Base-by-base conservation (phyloP, 768 basidiomycete genomes). In the Galerina sulciceps region DNA sequence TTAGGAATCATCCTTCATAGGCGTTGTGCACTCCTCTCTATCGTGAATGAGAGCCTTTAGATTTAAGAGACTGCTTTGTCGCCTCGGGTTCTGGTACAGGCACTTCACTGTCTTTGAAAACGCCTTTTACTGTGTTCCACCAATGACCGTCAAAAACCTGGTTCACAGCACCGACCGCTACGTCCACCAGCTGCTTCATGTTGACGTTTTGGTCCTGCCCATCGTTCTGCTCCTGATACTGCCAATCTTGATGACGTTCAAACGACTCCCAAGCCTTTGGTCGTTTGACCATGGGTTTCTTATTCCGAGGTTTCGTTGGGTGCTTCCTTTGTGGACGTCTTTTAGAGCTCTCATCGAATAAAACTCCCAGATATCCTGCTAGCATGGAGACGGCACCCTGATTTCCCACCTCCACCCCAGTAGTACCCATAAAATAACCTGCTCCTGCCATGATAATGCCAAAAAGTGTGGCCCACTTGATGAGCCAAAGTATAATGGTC, bases 401-500 rank as follows among this genome's bases (percentile, higher is more conserved):
- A 22, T 71, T 73, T 11, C 70, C 72, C 11, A 77, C 67, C 40
- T 71, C 76, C 55, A 62, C 52, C 26, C 69, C 68, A 18, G 67
- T 69, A 48, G 70, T 67, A 10, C 76, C 80, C 69, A 84, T 71
- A 47, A 84, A 72, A 81, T 84, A 91, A 10, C 85, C 86, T 14
- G 74, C 69, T 8, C 77, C 79, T 6, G 81, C 86, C n/a, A 82
- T 79, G 8, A 88, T 65, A 2, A 78, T 71, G 11, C 78, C 81
- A 9, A 91, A 59, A 46, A 94, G 73, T 10, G 78, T 73, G 20
- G 87, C 88, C 91, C 91, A 94, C 73, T 94, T 94, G 65, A 90
- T 69, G 65, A 91, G 81, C 79, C 83, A 91, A 62, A 91, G 71
- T 23, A 74, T 76, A 35, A 83, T 84, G 59, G 89, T 82, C 61